phyloP scores from a whole-genome alignment of 768 basidiomycete genomes.

The Multifurca ochricompacta region DNA sequence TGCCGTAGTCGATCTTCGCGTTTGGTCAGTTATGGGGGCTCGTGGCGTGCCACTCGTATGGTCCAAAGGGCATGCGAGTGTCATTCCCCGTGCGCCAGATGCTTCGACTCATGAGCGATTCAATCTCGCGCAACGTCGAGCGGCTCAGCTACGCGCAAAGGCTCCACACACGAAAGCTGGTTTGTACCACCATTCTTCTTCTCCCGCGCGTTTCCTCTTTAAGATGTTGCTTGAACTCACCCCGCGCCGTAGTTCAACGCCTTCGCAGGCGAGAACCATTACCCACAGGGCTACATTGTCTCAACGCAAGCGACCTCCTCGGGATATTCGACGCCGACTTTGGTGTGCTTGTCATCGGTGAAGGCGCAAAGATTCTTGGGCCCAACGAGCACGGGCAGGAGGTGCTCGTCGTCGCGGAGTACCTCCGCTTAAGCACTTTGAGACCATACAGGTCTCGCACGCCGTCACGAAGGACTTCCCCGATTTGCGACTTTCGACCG shows the following conservation, averaged over 20 bases:
- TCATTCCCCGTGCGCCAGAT: conserved; percentile 82
- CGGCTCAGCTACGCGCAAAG: conserved; percentile 69
- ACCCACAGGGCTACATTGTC: conserved; percentile 71
- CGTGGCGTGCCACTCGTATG: conserved; percentile 72
- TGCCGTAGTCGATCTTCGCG: conserved; percentile 59
- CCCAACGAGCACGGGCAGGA: conserved; percentile 69
- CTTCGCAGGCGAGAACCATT: conserved; percentile 47
- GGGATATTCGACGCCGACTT: conserved; percentile 72
- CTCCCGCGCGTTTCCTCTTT: neutral
- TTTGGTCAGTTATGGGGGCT: conserved; percentile 79
- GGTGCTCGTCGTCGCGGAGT: conserved; percentile 72
- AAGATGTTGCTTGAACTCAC: neutral
- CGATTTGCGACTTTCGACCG: conserved; percentile 51
- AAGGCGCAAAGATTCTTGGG: conserved; percentile 65
- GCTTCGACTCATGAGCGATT: conserved; percentile 69
- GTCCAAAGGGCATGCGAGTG: conserved; percentile 70
- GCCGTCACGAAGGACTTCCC: conserved; percentile 62
- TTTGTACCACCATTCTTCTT: conserved; percentile 28
- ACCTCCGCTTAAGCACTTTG: conserved; percentile 67
- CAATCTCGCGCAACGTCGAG: conserved; percentile 74
- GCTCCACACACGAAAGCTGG: conserved; percentile 68
- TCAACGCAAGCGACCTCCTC: conserved; percentile 76
- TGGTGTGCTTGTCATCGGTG: conserved; percentile 62
- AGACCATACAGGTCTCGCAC: conserved; percentile 61
- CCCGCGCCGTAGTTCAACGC: conserved; percentile 53